Percentiles rank a stretch among this genome's conserved stretches.
Conservation (phyloP, 495 filamentous ascomycete genomes). For the Tuber brumale region DNA sequence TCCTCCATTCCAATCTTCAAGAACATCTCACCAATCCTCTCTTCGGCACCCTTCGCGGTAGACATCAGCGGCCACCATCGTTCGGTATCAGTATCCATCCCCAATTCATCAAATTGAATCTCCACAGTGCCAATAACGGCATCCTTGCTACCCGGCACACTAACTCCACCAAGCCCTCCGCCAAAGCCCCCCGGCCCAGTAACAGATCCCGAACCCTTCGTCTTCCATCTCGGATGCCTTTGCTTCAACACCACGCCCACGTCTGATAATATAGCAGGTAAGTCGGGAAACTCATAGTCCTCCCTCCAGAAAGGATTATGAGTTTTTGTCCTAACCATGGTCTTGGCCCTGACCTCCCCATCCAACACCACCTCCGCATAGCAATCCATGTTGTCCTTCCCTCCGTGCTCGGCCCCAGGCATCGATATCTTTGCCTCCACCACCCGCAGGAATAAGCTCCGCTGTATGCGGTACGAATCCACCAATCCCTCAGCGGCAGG, state of each 20-base stretch:
- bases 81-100: conserved; percentile 71
- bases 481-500: conserved; percentile 21
- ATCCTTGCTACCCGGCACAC: conserved; percentile 46
- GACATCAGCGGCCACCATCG: conserved; percentile 84
- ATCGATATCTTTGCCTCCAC: conserved; percentile 54
- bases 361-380: conserved; percentile 91
- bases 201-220: conserved; percentile 33
- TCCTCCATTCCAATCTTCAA: conserved; percentile 80
- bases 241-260: conserved; percentile 77
- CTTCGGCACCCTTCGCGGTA: conserved; percentile 52
- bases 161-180: conserved; percentile 39
- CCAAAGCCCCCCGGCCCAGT: conserved; percentile 41
- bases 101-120: conserved; percentile 74
- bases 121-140: conserved; percentile 68
- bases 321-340: conserved; percentile 72
- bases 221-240: conserved; percentile 47
- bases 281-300: conserved; percentile 77
- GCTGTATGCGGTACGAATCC: conserved; percentile 53
- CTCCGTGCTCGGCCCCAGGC: conserved; percentile 9
- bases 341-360: conserved; percentile 78
- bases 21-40: conserved; percentile 77
- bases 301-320: conserved; percentile 91
- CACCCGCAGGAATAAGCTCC: conserved; percentile 51
- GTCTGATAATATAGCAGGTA: conserved; percentile 71
- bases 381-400: conserved; percentile 51